Evolutionary conservation across 768 basidiomycete species (phyloP).

Genomic region (Sporobolomyces roseus): DNA sequence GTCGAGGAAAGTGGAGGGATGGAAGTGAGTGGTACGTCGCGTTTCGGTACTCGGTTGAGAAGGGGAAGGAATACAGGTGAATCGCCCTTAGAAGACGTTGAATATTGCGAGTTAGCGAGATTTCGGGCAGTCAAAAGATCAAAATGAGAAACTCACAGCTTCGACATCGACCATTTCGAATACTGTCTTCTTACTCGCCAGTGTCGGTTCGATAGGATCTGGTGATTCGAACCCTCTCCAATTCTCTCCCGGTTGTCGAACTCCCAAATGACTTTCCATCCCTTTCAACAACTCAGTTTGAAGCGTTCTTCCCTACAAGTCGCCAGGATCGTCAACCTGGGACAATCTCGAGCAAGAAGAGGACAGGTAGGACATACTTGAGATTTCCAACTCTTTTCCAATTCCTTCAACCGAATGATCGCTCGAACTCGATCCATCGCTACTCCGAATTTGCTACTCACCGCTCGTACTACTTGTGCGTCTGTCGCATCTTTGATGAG

Average conservation of each 20-base stretch:
- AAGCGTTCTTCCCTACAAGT: constrained; percentile 59
- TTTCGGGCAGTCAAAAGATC: too few species aligned
- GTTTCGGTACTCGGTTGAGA: constrained; percentile 19
- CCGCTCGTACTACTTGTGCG: constrained; percentile 33
- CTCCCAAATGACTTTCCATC: constrained; percentile 75
- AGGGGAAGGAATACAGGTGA: constrained; percentile 38
- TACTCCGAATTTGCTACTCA: constrained; percentile 56
- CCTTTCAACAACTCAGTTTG: constrained; percentile 75
- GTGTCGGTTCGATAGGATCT: constrained; percentile 10
- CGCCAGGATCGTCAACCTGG: constrained; percentile 57
- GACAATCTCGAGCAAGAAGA: constrained; percentile 6
- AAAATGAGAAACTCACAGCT: constrained; percentile 9
- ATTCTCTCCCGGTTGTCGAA: constrained; percentile 45
- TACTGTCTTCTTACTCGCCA: constrained; percentile 28
- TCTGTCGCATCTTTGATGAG: constrained; percentile 49
- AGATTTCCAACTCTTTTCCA: constrained; percentile 64
- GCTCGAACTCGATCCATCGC: constrained; percentile 78
- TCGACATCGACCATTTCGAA: constrained; percentile 42
- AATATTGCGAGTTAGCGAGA: neutral
- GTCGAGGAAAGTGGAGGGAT: constrained; percentile 7
- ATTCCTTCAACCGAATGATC: constrained; percentile 72
- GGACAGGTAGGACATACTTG: constrained; percentile 46
- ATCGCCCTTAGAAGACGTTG: constrained; percentile 23
- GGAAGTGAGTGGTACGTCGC: constrained; percentile 1
- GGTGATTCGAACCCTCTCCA: constrained; percentile 34